Evolutionary conservation across 2,329 filamentous ascomycete genomes (phyloP), one percentile per base, ranked within the genome.

Genomic region (Trichoderma sp.): DNA sequence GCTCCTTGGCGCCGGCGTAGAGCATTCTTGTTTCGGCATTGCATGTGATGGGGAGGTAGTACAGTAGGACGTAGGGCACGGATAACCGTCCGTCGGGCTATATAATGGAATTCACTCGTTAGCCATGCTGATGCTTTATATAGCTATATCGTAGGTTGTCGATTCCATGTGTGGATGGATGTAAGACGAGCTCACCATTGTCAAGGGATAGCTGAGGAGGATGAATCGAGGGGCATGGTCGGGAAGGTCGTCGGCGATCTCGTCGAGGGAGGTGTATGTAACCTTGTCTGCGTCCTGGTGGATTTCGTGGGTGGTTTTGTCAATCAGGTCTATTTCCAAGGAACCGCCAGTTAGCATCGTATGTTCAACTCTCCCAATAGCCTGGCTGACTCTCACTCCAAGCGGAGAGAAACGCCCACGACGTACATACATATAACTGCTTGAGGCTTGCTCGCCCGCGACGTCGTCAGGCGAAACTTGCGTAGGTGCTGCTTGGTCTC

Each of bases 391-490:
- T 39, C 19, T 35, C 53, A 15, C 19, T 37, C 10, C 13, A 15
- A 29, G 19, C 5, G 42, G 19, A 37, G 32, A 42, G 39, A 5
- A 7, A 35, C 13, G 1, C 32, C 29, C 58, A 58, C 77, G 76
- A 81, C 78, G 74, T 78, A 85, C 90, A 80, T 91, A 98, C 95
- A 98, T 73, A 99, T 97, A 70, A 96, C 89, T 70, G 94, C 95
- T 82, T 97, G 93, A 0, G 94, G 91, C 56, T 90, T 89, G 77
- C 90, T 94, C 63, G 93, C 89, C 72, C 95, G 86, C 37, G 94
- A 97, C 2, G 95, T 98, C 29, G 90, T 89, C 32, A 99, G 86
- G 60, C 95, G 92, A 83, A 99, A 99, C 81, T 97, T 98, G 79
- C 92, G 91, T 72, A 99, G 87, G 76, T 94, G 90, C 72, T 93